These are phyloP conservation scores for Pleurotus giganteus DNA, from an alignment of 768 basidiomycete species.

Conservation along the genomic window DNA sequence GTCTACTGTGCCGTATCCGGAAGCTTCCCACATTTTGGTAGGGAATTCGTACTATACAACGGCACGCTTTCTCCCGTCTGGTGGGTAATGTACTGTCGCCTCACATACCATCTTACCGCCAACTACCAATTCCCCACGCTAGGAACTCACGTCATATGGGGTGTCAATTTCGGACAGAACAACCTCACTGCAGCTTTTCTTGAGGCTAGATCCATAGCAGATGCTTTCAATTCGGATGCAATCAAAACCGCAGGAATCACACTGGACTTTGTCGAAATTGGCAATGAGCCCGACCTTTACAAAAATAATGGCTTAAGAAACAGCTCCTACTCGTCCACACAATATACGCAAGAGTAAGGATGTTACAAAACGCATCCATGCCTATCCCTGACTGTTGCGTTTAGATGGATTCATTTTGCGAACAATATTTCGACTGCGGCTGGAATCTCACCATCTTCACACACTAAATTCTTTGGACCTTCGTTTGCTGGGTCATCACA, in stretches of 20 bases:
- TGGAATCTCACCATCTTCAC: constrained; percentile 33
- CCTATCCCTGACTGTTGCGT: not conserved
- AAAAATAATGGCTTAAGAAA: constrained; percentile 38
- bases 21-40: constrained; percentile 58
- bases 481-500: constrained; percentile 52
- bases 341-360: constrained; percentile 51
- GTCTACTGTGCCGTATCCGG: constrained; percentile 58
- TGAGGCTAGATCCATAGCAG: constrained; percentile 44
- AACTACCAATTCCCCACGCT: too few species aligned
- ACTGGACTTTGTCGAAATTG: constrained; percentile 59
- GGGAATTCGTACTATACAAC: constrained; percentile 56
- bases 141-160: constrained; percentile 53
- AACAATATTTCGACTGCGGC: constrained; percentile 42
- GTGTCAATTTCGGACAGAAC: constrained; percentile 57
- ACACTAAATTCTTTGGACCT: constrained; percentile 44
- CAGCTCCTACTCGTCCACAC: constrained; percentile 34
- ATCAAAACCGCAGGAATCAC: constrained; percentile 39
- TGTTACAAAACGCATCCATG: not conserved
- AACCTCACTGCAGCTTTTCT: constrained; percentile 50
- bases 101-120: too few species aligned
- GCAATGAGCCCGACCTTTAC: constrained; percentile 63
- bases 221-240: constrained; percentile 42
- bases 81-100: constrained; percentile 29
- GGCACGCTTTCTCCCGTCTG: constrained; percentile 49
- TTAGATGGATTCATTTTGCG: constrained; percentile 56